Base-by-base conservation (phyloP, 352 stramenopile species). In the Pythium guiyangense region DNA sequence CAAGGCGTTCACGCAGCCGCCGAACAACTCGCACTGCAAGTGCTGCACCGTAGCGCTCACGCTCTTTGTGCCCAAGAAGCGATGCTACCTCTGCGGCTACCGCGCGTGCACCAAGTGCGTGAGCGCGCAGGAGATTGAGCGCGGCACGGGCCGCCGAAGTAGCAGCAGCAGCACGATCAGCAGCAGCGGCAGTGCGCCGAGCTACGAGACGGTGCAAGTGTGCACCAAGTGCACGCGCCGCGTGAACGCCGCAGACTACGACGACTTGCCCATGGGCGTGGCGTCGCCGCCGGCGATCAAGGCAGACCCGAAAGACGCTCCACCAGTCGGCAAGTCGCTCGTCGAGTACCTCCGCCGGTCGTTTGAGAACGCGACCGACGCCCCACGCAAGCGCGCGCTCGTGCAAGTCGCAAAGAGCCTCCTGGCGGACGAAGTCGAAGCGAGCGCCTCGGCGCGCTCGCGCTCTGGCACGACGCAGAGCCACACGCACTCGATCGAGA, bases 331-430 rank as follows among this genome's bases (percentile, higher is more conserved):
- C 45, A 56, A 65, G 4, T 56, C 66, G 14, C 71, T 88, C 18
- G 69, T 69, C n/a, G 54, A 68, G 8, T 60, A 75, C 1, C 54
- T 88, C 4, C 71, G 69, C 39, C 53, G 79, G 49, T 72, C 74
- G 17, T 66, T 81, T 43, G 60, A 67, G 27, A 60, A 67, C 2
- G 71, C 76, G 4, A 37, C 34, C n/a, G 55, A 55, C 15, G n/a
- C 40, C n/a, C 25, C 14, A 4, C 50, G 48, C 25, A 72, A 49
- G 69, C 67, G 4, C 50, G 70, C 27, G 69, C 64, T 39, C 54
- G 58, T 90, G 17, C 72, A 85, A 54, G 71, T 88, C 15, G 82
- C 86, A 46, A 76, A 80, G 48, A 57, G 68, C 18, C 50, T 89
- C 42, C 57, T 86, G 9, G 75, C 77, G n/a, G 48, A 57, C 67